Conservation (phyloP, 108 stramenopile species). For the Schizochytrium sp. region DNA sequence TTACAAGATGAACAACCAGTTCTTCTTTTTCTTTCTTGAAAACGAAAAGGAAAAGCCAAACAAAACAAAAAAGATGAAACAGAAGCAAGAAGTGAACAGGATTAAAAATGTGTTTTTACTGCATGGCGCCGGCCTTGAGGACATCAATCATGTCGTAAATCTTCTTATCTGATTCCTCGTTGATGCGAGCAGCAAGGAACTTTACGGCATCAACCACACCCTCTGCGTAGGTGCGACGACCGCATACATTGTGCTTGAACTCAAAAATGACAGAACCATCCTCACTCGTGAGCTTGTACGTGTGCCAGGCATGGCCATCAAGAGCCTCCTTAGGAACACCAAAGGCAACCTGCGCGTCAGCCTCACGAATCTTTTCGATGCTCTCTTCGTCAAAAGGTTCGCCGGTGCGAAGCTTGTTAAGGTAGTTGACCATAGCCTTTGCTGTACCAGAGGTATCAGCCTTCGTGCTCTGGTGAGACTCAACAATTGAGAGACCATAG, state of each 20-base stretch:
- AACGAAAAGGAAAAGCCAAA: too few relatives aligned
- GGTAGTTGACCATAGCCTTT: conserved; percentile 89
- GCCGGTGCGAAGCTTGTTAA: conserved; percentile 80
- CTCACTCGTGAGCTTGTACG: conserved; percentile 89
- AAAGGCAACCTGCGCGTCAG: conserved; percentile 85
- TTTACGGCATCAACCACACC: conserved; percentile 97
- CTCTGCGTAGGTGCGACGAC: conserved; percentile 96
- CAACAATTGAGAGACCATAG: conserved; percentile 89
- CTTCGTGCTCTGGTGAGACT: conserved; percentile 96
- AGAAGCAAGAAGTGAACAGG: too few relatives aligned
- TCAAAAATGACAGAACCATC: conserved; percentile 93
- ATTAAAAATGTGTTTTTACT: background rate
- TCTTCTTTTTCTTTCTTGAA: too few relatives aligned
- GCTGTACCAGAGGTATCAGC: conserved; percentile 98
- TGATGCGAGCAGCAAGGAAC: conserved; percentile 86
- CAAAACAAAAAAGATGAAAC: too few relatives aligned
- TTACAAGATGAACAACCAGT: too few relatives aligned
- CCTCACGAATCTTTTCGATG: conserved; percentile 89
- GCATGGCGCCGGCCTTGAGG: conserved; percentile 70
- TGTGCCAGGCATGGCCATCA: conserved; percentile 96
- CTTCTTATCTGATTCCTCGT: conserved; percentile 65
- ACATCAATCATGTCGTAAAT: conserved; percentile 77
- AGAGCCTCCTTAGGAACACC: conserved; percentile 91
- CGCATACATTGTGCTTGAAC: conserved; percentile 95
- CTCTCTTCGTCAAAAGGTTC: conserved; percentile 84